Evolutionary conservation across 306 rosid species (phyloP).

Genomic region (Cicer pinnatifidum): DNA sequence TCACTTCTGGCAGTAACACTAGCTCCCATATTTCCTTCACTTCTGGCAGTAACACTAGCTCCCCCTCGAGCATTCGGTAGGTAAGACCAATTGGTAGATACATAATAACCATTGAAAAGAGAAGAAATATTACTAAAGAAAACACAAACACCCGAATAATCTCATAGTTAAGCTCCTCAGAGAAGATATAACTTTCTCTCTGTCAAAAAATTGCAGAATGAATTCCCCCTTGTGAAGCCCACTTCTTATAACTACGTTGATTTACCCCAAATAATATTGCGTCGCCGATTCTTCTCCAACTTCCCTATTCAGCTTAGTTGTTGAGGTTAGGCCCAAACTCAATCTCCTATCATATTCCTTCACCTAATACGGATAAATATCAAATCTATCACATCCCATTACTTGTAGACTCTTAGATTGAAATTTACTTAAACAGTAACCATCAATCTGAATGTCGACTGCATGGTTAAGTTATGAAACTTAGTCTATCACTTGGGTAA

Average conservation of each 20-base stretch:
- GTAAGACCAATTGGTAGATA: no score
- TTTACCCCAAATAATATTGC: not conserved
- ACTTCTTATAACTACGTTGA: not conserved
- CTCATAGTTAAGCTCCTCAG: not conserved
- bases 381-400: constrained; percentile 34
- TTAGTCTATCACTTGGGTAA: constrained; percentile 36
- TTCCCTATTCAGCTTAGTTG: constrained; percentile 2
- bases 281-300: not conserved
- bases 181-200: not conserved
- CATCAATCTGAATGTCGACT: constrained; percentile 7
- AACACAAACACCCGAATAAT: not conserved
- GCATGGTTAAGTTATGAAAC: constrained; percentile 7
- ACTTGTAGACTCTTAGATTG: constrained; percentile 26
- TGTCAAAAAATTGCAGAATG: not conserved
- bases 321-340: not conserved
- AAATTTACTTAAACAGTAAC: constrained; percentile 9
- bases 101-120: not conserved
- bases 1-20: not conserved
- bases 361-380: constrained; percentile 34
- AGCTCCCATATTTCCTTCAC: not conserved
- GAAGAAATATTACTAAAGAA: not conserved
- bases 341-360: constrained; percentile 2
- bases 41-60: not conserved
- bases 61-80: not conserved
- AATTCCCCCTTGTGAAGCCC: not conserved